Conservation (phyloP, 2,329 filamentous ascomycete species). For the Fusarium sp. region DNA sequence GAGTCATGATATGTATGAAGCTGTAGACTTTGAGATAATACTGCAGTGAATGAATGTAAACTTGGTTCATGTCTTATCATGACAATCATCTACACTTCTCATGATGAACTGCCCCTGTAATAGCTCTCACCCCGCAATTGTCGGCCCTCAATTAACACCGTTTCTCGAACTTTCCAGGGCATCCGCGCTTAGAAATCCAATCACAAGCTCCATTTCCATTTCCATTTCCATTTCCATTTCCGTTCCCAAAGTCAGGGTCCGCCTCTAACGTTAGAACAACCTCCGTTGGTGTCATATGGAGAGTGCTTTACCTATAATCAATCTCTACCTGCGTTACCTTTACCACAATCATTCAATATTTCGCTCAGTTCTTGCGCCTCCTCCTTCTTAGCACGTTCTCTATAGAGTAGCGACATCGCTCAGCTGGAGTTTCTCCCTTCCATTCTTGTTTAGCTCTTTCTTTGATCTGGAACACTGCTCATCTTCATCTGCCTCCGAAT, state of each 20-base stretch:
- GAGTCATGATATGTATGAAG: neutral
- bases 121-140: conserved; percentile 29
- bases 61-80: conserved; percentile 7
- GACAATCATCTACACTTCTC: conserved; percentile 19
- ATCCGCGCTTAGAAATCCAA: conserved; percentile 50
- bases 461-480: neutral
- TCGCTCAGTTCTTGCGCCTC: neutral
- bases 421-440: neutral
- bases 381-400: neutral
- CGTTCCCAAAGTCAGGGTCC: conserved; percentile 11
- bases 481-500: neutral
- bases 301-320: neutral
- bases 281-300: conserved; percentile 8
- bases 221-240: too few species aligned
- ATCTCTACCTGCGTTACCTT: neutral
- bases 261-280: conserved; percentile 6
- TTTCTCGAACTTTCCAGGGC: conserved; percentile 48
- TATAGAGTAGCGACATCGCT: neutral
- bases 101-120: conserved; percentile 13
- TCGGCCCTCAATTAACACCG: conserved; percentile 13
- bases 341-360: conserved; percentile 1
- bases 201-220: conserved; percentile 31
- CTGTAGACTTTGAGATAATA: neutral
- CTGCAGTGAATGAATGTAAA: neutral
- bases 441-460: neutral